Base-by-base conservation (phyloP, 331 rosid species). In the Dryas integrifolia region DNA sequence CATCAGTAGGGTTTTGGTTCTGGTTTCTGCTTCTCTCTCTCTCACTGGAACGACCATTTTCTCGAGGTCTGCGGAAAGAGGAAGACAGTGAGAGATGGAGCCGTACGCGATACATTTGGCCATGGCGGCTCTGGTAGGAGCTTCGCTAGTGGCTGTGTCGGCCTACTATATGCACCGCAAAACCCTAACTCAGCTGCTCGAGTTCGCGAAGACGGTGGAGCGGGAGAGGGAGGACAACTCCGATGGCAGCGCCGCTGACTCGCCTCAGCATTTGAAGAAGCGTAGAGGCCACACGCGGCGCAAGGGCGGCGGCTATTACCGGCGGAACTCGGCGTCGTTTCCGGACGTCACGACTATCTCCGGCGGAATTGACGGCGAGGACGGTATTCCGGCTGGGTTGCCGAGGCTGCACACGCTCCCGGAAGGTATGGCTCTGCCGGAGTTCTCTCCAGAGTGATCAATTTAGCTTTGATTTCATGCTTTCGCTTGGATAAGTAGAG, bases 41-140 rank as follows among this genome's bases (percentile, higher is more conserved):
- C 69, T 57, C 7, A 21, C 60, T 3, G 12, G 63, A 7, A 51
- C 47, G 5, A 4, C 8, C 58, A 8, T 48, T 58, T 70, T 13
- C 45, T 13, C 18, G 74, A 3, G 68, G 43, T 35, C 26, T 63
- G 50, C 68, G 50, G 67, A n/a, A 1, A 12, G 39, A 72, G 72
- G 51, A 79, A 47, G 69, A 65, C 39, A 58, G 56, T 4, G 43
- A 30, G 26, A 59, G 18, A 94, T 94, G 98, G 98, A 91, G 68
- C 66, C 89, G 7, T 89, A 85, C 73, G 77, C 96, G 46, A 52
- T 88, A 80, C 98, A 94, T 86, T 89, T 94, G 86, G 96, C 96
- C 65, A 47, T 94, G 92, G 98, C 97, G 77, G 97, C 98, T 76
- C 85, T 94, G 45, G 89, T 91, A 11, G 98, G 98, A 41, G 97